phyloP scores from a whole-genome alignment of 176 grass and related monocot genomes.

The Juncus inflexus region DNA sequence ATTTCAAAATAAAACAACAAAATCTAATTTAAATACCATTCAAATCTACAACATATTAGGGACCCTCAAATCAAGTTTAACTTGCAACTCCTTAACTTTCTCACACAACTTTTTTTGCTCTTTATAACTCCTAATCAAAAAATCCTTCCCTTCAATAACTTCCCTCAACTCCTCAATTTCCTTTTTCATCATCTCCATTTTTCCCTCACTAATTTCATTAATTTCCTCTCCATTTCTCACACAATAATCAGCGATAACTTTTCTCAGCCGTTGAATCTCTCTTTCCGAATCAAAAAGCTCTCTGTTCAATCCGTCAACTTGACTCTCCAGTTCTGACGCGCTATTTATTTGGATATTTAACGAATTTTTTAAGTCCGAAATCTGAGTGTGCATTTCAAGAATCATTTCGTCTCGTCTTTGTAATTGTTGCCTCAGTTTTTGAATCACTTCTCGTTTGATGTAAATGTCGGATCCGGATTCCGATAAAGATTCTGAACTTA shows the following conservation, averaged over 20 bases:
- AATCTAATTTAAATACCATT: no score
- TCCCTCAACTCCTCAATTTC: constrained; percentile 39
- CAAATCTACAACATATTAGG: constrained; percentile 41
- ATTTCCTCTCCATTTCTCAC: constrained; percentile 18
- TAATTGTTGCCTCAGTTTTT: constrained; percentile 42
- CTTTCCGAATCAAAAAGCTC: constrained; percentile 45
- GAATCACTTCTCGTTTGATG: constrained; percentile 46
- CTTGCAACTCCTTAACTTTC: constrained; percentile 46
- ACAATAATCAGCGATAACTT: constrained; percentile 47
- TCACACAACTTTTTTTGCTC: constrained; percentile 46
- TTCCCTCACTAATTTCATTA: constrained; percentile 8
- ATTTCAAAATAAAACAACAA: no score
- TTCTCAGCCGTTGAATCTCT: constrained; percentile 47
- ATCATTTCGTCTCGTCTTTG: constrained; percentile 58
- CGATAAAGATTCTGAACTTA: constrained; percentile 42
- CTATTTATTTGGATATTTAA: constrained; percentile 31
- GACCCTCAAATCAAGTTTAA: constrained; percentile 31
- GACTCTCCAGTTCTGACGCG: constrained; percentile 36
- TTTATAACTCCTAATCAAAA: constrained; percentile 46
- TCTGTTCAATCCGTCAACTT: constrained; percentile 30
- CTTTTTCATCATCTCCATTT: constrained; percentile 40
- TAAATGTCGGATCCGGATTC: constrained; percentile 57
- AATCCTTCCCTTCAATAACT: constrained; percentile 46
- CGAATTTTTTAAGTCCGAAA: constrained; percentile 42
- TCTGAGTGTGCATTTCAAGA: constrained; percentile 48